These are phyloP conservation scores for Colletotrichum lupini DNA, from an alignment of 2,329 filamentous ascomycete species.

Conservation along the genomic window DNA sequence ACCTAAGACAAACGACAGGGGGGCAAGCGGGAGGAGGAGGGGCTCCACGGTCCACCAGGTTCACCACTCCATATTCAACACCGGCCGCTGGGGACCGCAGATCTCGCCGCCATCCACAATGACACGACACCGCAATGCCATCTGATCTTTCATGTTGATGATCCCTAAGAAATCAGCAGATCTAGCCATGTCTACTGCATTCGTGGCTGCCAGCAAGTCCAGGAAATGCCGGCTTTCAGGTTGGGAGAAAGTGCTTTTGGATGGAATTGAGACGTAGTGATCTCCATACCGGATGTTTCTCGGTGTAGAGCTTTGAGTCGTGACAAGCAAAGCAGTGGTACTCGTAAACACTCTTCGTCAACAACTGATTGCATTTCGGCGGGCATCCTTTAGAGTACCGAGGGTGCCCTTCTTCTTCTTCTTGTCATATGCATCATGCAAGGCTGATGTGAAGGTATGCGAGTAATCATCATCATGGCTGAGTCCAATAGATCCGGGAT, in stretches of 20 bases:
- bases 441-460: conserved; percentile 2
- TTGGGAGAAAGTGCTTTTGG: background rate
- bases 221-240: background rate
- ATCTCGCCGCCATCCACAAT: background rate
- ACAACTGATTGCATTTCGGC: conserved; percentile 4
- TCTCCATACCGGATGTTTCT: background rate
- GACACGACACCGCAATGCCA: background rate
- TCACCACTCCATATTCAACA: background rate
- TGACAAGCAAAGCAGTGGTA: background rate
- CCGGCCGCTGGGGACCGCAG: background rate
- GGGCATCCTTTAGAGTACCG: background rate
- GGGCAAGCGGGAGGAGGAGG: background rate
- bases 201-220: background rate
- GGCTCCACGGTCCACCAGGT: background rate
- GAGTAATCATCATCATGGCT: conserved; percentile 14
- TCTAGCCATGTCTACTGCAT: background rate
- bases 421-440: background rate
- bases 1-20: conserved; percentile 10
- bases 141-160: background rate
- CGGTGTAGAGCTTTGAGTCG: background rate
- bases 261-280: background rate
- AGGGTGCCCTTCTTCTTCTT: background rate
- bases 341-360: background rate
- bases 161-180: background rate
- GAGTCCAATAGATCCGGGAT: conserved; percentile 9